Conservation (phyloP, 108 stramenopile species). For the Cylindrotheca fusiformis region DNA sequence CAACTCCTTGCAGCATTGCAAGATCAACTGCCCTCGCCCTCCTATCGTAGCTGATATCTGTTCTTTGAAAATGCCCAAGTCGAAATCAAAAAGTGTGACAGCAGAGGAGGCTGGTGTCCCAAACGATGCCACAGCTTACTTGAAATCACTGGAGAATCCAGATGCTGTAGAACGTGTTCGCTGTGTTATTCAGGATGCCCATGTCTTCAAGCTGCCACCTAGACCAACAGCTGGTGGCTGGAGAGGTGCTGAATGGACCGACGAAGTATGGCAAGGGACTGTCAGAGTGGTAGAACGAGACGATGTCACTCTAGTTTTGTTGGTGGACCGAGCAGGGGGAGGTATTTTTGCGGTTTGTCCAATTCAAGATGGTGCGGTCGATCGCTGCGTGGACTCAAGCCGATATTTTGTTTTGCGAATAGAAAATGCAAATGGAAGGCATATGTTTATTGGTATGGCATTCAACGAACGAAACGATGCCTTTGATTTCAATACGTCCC, state of each 20-base stretch:
- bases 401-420: slow-evolving; percentile 92
- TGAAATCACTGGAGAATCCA: slow-evolving; percentile 49
- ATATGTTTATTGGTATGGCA: slow-evolving; percentile 96
- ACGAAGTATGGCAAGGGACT: slow-evolving; percentile 91
- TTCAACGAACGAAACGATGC: slow-evolving; percentile 98
- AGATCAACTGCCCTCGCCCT: no score
- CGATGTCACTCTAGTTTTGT: slow-evolving; percentile 68
- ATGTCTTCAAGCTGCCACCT: slow-evolving; percentile 86
- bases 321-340: slow-evolving; percentile 67
- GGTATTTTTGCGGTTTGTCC: slow-evolving; percentile 90
- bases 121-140: slow-evolving; percentile 53
- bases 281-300: slow-evolving; percentile 88
- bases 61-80: slow-evolving; percentile 2
- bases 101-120: slow-evolving; percentile 60
- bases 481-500: slow-evolving; percentile 96
- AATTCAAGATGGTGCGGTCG: slow-evolving; percentile 77
- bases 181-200: slow-evolving; percentile 76
- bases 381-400: slow-evolving; percentile 86
- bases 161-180: slow-evolving; percentile 76
- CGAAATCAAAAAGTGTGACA: slow-evolving; percentile 21
- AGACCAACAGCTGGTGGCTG: slow-evolving; percentile 76
- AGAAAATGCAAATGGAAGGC: slow-evolving; percentile 89
- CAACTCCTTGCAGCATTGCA: no score
- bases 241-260: slow-evolving; percentile 89
- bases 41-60: no score